Evolutionary conservation across 2,329 filamentous ascomycete species (phyloP).

Genomic region (Penicillium sp.): DNA sequence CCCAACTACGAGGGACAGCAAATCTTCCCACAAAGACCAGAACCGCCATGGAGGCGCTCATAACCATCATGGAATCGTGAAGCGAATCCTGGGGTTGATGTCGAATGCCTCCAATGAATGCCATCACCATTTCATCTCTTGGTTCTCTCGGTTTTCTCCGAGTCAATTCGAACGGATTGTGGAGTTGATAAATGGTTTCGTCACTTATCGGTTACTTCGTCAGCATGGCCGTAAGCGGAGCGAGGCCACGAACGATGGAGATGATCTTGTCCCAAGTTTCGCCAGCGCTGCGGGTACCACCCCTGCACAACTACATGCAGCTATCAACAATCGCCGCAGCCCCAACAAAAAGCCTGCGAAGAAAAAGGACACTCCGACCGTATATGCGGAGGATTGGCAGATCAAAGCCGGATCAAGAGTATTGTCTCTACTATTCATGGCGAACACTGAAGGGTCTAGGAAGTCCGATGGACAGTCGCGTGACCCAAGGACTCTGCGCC

Average conservation of each 20-base stretch:
- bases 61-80: conserved; percentile 80
- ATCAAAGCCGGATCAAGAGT: conserved; percentile 77
- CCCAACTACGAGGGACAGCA: conserved; percentile 20
- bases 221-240: conserved; percentile 68
- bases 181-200: conserved; percentile 74
- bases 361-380: conserved; percentile 52
- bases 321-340: conserved; percentile 60
- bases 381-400: conserved; percentile 87
- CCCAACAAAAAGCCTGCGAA: conserved; percentile 58
- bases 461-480: conserved; percentile 37
- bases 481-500: conserved; percentile 37
- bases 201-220: conserved; percentile 76
- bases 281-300: conserved; percentile 63
- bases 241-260: conserved; percentile 57
- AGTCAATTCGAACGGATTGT: conserved; percentile 71
- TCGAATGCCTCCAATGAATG: conserved; percentile 74
- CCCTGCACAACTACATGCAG: conserved; percentile 73
- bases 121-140: conserved; percentile 74
- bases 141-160: conserved; percentile 73
- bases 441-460: conserved; percentile 60
- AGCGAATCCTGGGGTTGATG: conserved; percentile 77
- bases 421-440: conserved; percentile 77
- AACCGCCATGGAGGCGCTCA: conserved; percentile 50
- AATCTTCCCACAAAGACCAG: conserved; percentile 20
- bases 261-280: conserved; percentile 69